Percentiles rank a stretch among this genome's conserved stretches.
Conservation (phyloP, 768 basidiomycete species). For the Mycena crocata region DNA sequence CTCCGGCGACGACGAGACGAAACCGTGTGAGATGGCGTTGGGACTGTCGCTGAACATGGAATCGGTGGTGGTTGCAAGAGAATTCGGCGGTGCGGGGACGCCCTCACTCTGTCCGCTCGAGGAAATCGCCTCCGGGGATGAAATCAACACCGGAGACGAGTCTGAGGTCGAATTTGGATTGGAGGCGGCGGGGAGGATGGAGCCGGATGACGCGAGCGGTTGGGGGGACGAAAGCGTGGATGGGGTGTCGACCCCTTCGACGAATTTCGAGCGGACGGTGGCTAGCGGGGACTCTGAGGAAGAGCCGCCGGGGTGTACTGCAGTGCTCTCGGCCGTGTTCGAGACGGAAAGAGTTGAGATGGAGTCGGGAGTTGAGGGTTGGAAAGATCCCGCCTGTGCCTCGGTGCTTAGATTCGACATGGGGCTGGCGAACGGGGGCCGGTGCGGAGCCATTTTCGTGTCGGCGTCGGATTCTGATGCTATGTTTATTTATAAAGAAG, state of each 20-base stretch:
- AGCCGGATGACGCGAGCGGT: neutral
- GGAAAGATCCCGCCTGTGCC: conserved; percentile 27
- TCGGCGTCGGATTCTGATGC: neutral
- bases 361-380: no score
- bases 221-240: neutral
- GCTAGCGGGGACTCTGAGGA: no score
- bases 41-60: neutral
- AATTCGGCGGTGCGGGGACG: conserved; percentile 13
- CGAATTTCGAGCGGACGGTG: conserved; percentile 1
- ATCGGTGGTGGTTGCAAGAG: neutral
- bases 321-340: no score
- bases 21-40: neutral
- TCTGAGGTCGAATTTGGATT: neutral
- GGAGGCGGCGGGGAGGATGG: neutral
- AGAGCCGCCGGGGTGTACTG: neutral
- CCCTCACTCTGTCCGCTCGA: conserved; percentile 1
- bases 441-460: neutral
- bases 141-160: neutral
- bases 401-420: conserved; percentile 17
- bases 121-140: neutral
- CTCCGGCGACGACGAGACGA: neutral
- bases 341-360: no score
- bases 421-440: neutral
- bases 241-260: neutral
- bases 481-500: no score